phyloP scores from a whole-genome alignment of 2,329 filamentous ascomycete species.

The Parasarocladium wereldwijsianum region DNA sequence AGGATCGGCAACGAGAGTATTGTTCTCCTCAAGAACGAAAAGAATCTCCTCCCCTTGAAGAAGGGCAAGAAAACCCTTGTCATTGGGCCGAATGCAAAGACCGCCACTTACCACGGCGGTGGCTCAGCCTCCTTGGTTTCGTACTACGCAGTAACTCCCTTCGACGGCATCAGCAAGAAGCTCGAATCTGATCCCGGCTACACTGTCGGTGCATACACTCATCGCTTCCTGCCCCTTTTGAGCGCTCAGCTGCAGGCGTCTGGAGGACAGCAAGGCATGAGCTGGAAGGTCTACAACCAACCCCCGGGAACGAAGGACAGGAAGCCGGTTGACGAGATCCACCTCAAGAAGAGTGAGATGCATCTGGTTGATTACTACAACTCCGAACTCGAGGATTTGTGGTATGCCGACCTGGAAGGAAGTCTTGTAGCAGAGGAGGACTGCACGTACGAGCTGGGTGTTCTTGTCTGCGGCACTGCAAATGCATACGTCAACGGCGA shows the following conservation, averaged over 20 bases:
- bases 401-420: constrained; percentile 48
- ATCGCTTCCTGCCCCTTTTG: constrained; percentile 47
- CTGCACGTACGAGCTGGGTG: constrained; percentile 47
- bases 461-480: constrained; percentile 51
- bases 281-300: constrained; percentile 48
- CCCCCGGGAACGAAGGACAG: constrained; percentile 32
- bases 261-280: constrained; percentile 41
- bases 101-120: constrained; percentile 45
- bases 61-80: constrained; percentile 46
- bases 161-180: constrained; percentile 51
- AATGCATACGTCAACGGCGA: constrained; percentile 48
- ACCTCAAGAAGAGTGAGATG: constrained; percentile 32
- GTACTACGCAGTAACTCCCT: constrained; percentile 58
- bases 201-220: constrained; percentile 47
- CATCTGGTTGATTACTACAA: constrained; percentile 35
- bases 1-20: constrained; percentile 54
- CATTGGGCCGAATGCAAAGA: constrained; percentile 42
- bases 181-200: constrained; percentile 29
- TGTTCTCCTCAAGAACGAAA: constrained; percentile 61
- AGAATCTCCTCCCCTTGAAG: constrained; percentile 44
- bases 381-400: constrained; percentile 36
- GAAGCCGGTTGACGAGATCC: constrained; percentile 33
- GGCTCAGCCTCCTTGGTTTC: constrained; percentile 45
- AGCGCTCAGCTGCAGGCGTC: constrained; percentile 34
- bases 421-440: constrained; percentile 44